These are phyloP conservation scores for Adansonia rubrostipa DNA, from an alignment of 441 rosid genomes.

Conservation along the genomic window DNA sequence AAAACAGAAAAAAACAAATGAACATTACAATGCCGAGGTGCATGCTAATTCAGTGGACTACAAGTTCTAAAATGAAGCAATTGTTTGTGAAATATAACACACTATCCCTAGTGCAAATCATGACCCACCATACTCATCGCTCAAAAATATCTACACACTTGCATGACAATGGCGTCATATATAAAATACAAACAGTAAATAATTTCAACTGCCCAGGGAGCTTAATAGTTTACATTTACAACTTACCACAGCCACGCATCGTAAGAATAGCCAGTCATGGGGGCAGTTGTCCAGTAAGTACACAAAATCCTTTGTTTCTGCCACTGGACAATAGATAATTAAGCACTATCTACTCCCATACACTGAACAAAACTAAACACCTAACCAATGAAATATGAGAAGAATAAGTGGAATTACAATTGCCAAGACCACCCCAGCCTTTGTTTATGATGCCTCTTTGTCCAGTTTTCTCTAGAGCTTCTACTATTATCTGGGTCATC, in stretches of 20 bases:
- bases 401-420: constrained; percentile 38
- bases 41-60: not conserved
- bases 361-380: not conserved
- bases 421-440: constrained; percentile 71
- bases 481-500: constrained; percentile 55
- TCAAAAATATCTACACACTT: not conserved
- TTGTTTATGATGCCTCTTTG: constrained; percentile 62
- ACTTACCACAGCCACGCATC: constrained; percentile 56
- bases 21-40: not conserved
- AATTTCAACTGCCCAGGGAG: not conserved
- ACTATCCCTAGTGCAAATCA: constrained; percentile 5
- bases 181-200: not conserved
- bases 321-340: constrained; percentile 39
- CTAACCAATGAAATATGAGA: not conserved
- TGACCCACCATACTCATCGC: not conserved
- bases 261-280: constrained; percentile 58
- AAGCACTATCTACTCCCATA: not conserved
- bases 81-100: not conserved
- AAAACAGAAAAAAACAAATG: not conserved
- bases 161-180: not conserved
- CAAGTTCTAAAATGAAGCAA: not conserved
- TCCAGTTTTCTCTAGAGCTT: constrained; percentile 48
- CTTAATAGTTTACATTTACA: not conserved
- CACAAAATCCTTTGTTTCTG: constrained; percentile 42
- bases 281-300: constrained; percentile 60